Evolutionary conservation across 139 green algal genomes (phyloP), one percentile per base, ranked within the genome.

Genomic region (Edaphochlamys debaryana): DNA sequence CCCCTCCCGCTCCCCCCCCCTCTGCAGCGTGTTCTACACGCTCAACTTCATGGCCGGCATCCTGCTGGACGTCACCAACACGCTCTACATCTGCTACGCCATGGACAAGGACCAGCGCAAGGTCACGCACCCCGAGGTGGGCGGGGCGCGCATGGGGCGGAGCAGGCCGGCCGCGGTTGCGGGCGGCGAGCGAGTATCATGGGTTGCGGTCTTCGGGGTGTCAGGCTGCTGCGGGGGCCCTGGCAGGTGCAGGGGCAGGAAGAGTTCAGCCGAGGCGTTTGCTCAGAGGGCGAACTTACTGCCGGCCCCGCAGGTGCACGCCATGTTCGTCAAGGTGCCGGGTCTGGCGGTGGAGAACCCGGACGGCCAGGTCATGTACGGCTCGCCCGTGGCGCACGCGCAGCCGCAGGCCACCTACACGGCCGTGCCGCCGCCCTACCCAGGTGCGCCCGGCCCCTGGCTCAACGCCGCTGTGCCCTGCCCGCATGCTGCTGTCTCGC

Each of bases 11-110:
- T n/a, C n/a, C n/a, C n/a, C n/a, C n/a, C n/a, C n/a, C n/a, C n/a
- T n/a, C n/a, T n/a, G 27, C 56, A 80, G 75, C 45, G 74, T 87
- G 63, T 32, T 37, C 20, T 71, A 70, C 54, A 23, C 63, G 30
- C 73, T 87, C 30, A 15, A 20, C 7, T 82, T 82, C 30, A 32
- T 74, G 32, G 50, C 82, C 23, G 73, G 73, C 42, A 40, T 87
- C 27, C 82, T 87, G 37, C 60, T 87, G 66, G 82, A 87, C 73
- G 71, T 79, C 1, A 30, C 76, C 64, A 84, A 77, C 50, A 60
- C 66, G 8, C 36, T 84, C 0, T 84, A 84, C 78, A 84, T 84
- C 38, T 84, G 78, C 78, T 84, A 69, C 50, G 78, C 78, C 22
- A 15, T 84, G 13, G 78, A 84, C 67, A 76, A 76, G 66, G 78